Percentiles rank a stretch among this genome's conserved stretches.
phyloP scores from a whole-genome alignment of 495 filamentous ascomycete genomes.

The Penicillium crystallinum region DNA sequence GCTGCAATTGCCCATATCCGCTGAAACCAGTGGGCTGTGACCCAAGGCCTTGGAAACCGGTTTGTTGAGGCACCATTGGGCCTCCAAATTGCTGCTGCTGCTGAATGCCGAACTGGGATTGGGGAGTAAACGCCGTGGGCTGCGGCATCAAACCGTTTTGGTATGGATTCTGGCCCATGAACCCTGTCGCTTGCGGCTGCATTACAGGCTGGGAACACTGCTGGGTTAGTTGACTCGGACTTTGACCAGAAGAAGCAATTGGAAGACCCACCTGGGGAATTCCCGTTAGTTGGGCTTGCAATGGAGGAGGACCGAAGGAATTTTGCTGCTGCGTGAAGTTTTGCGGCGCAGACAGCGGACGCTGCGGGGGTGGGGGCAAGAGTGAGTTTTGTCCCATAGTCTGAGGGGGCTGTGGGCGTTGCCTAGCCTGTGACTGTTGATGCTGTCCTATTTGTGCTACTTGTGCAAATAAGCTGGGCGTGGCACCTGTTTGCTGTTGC shows the following conservation, averaged over 20 bases:
- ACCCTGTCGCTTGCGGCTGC: constrained; percentile 52
- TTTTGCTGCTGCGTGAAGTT: constrained; percentile 66
- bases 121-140: constrained; percentile 48
- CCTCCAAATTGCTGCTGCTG: constrained; percentile 35
- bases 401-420: constrained; percentile 69
- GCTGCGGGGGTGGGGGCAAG: constrained; percentile 74
- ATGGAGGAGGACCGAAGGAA: constrained; percentile 63
- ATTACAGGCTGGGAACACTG: constrained; percentile 52
- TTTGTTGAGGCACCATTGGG: constrained; percentile 13
- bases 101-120: constrained; percentile 49
- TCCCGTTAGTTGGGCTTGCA: constrained; percentile 87
- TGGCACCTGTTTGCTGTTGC: constrained; percentile 48
- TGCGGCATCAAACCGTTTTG: constrained; percentile 46
- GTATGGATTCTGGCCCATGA: constrained; percentile 50
- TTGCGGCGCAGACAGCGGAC: constrained; percentile 86
- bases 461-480: constrained; percentile 48
- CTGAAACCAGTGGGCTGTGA: constrained; percentile 64
- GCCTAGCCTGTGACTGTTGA: constrained; percentile 49
- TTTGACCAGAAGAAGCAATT: constrained; percentile 69
- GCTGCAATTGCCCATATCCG: constrained; percentile 42
- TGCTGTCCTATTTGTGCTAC: constrained; percentile 39
- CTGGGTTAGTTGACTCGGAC: constrained; percentile 64
- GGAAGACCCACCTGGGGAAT: constrained; percentile 45
- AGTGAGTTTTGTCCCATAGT: constrained; percentile 57
- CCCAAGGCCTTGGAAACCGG: constrained; percentile 56